A percentile compares a stretch with the other conserved stretches of the same genome.
phyloP scores from a whole-genome alignment of 2,329 filamentous ascomycete genomes.

The Penicillium thymicola region DNA sequence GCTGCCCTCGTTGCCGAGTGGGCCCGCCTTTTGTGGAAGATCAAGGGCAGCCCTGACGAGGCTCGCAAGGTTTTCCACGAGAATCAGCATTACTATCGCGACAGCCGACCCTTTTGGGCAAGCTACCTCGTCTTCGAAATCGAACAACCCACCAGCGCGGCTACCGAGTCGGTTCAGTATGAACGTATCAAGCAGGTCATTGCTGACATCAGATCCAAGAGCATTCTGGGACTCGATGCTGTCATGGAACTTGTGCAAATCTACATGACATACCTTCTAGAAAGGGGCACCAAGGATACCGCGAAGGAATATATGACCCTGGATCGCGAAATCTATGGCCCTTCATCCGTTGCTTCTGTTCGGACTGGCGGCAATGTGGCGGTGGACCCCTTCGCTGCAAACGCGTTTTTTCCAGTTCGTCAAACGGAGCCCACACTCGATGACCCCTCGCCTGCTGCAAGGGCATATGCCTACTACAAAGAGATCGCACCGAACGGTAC shows the following conservation, averaged over 20 bases:
- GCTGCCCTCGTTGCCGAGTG: slow-evolving; percentile 84
- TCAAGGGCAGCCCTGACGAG: slow-evolving; percentile 74
- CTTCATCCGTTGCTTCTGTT: slow-evolving; percentile 37
- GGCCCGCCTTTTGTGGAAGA: slow-evolving; percentile 82
- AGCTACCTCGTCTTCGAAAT: slow-evolving; percentile 87
- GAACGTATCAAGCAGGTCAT: slow-evolving; percentile 78
- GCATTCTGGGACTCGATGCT: slow-evolving; percentile 62
- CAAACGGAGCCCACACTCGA: slow-evolving; percentile 6
- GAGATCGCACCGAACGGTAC: slow-evolving; percentile 30
- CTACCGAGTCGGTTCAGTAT: slow-evolving; percentile 63
- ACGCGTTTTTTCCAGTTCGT: slow-evolving; percentile 4
- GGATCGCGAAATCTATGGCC: slow-evolving; percentile 81
- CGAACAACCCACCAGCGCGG: slow-evolving; percentile 68
- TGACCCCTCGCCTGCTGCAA: slow-evolving; percentile 18
- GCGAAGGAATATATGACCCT: slow-evolving; percentile 82
- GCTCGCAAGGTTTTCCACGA: slow-evolving; percentile 79
- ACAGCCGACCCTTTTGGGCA: slow-evolving; percentile 85
- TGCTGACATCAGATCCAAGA: slow-evolving; percentile 69
- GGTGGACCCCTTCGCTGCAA: slow-evolving; percentile 10
- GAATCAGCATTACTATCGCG: slow-evolving; percentile 78
- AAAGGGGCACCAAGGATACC: slow-evolving; percentile 74
- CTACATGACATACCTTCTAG: slow-evolving; percentile 81
- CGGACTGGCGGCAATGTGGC: slow-evolving; percentile 28
- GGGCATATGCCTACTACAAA: slow-evolving; percentile 33
- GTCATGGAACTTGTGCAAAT: slow-evolving; percentile 72